phyloP scores from a whole-genome alignment of 306 rosid genomes.

The Amphicarpaea edgeworthii region DNA sequence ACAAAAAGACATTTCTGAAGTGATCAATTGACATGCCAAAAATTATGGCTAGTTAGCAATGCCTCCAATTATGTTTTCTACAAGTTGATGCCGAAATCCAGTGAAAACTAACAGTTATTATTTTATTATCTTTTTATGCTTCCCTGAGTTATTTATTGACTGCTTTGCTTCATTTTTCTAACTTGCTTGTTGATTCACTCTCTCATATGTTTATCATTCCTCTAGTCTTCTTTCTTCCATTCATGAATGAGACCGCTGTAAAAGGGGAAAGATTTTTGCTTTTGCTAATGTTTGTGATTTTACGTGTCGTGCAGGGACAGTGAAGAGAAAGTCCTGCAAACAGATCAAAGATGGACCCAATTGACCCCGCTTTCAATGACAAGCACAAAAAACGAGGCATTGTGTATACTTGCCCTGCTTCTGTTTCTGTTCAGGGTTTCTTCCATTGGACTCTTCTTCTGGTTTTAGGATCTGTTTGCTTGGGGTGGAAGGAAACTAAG shows the following conservation, averaged over 20 bases:
- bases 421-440: constrained; percentile 59
- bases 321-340: constrained; percentile 14
- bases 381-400: constrained; percentile 32
- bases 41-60: neutral
- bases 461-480: neutral
- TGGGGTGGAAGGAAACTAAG: neutral
- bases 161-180: neutral
- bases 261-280: neutral
- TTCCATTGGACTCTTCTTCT: neutral
- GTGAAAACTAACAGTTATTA: neutral
- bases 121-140: neutral
- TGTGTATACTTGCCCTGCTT: constrained; percentile 40
- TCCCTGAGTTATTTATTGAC: neutral
- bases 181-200: neutral
- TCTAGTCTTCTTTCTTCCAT: neutral
- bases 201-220: neutral
- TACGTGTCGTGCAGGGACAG: constrained; percentile 49
- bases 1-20: no score
- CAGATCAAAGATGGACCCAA: constrained; percentile 32
- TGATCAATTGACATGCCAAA: no score
- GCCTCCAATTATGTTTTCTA: neutral
- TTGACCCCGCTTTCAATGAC: constrained; percentile 13
- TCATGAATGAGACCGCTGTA: neutral
- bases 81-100: neutral
- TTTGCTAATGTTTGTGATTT: constrained; percentile 31